Percentiles rank a stretch among this genome's conserved stretches.
Conservation (phyloP, 78 protist species). For the Dictyostelium capitatum region DNA sequence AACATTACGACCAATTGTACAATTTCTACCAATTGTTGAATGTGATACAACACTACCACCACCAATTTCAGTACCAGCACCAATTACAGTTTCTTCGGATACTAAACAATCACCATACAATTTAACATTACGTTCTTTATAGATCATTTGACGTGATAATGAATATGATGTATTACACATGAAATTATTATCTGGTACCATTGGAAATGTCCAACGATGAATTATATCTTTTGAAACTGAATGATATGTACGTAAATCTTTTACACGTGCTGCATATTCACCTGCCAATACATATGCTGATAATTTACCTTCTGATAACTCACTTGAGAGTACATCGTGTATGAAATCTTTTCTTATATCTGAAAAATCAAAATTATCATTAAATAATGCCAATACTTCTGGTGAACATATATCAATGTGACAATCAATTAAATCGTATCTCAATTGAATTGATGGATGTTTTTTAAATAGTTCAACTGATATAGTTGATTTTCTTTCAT, state of each 20-base stretch:
- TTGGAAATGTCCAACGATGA: constrained; percentile 92
- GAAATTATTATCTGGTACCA: constrained; percentile 89
- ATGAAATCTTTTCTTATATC: constrained; percentile 85
- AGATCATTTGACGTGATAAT: constrained; percentile 74
- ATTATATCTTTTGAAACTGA: constrained; percentile 87
- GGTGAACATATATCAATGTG: constrained; percentile 91
- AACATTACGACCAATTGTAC: constrained; percentile 82
- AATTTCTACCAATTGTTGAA: constrained; percentile 85
- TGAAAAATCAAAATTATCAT: constrained; percentile 88
- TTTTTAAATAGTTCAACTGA: constrained; percentile 38
- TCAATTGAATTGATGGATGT: constrained; percentile 43
- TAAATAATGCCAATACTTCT: constrained; percentile 83
- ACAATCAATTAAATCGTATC: constrained; percentile 88
- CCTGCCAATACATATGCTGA: constrained; percentile 59
- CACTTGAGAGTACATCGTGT: constrained; percentile 72
- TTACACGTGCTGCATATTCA: constrained; percentile 89
- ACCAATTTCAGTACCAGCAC: constrained; percentile 66
- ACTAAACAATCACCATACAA: constrained; percentile 64
- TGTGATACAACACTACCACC: constrained; percentile 27
- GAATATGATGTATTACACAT: constrained; percentile 43
- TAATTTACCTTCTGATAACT: constrained; percentile 77
- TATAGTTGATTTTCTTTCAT: neutral
- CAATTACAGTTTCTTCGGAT: constrained; percentile 58
- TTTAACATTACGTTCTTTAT: constrained; percentile 75
- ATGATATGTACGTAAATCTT: constrained; percentile 80